These are phyloP conservation scores for Monosporascus sp. DNA, from an alignment of 2,329 filamentous ascomycete species.

Conservation along the genomic window DNA sequence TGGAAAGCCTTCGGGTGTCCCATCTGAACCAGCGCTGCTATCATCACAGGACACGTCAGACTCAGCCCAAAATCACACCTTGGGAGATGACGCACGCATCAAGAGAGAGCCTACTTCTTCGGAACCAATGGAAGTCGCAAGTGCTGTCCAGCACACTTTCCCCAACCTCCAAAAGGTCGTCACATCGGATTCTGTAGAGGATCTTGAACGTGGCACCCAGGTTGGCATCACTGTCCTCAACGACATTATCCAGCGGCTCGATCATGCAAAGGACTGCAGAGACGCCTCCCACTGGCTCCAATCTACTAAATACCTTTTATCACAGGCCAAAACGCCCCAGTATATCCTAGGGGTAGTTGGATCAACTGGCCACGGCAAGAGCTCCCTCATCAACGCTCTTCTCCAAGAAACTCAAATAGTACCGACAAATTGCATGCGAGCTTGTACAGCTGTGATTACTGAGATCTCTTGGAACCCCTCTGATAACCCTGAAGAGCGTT, in stretches of 20 bases:
- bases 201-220: slow-evolving; percentile 2
- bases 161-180: slow-evolving; percentile 6
- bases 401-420: slow-evolving; percentile 27
- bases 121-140: not conserved
- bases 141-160: slow-evolving; percentile 1
- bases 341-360: slow-evolving; percentile 17
- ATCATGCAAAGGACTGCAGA: not conserved
- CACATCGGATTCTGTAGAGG: slow-evolving; percentile 1
- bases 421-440: slow-evolving; percentile 47
- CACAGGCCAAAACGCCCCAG: slow-evolving; percentile 1
- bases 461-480: slow-evolving; percentile 54
- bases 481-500: slow-evolving; percentile 30
- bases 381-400: slow-evolving; percentile 19
- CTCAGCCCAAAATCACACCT: not conserved
- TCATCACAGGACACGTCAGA: not conserved
- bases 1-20: too few species aligned
- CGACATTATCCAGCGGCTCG: slow-evolving; percentile 2
- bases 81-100: not conserved
- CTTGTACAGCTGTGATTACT: slow-evolving; percentile 58
- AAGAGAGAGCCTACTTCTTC: not conserved
- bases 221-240: slow-evolving; percentile 6
- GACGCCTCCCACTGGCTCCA: slow-evolving; percentile 1
- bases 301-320: slow-evolving; percentile 5
- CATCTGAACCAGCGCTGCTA: not conserved
- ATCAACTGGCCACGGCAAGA: slow-evolving; percentile 17